Conservation (phyloP, 306 rosid genomes). For the Heteromeles arbutifolia region DNA sequence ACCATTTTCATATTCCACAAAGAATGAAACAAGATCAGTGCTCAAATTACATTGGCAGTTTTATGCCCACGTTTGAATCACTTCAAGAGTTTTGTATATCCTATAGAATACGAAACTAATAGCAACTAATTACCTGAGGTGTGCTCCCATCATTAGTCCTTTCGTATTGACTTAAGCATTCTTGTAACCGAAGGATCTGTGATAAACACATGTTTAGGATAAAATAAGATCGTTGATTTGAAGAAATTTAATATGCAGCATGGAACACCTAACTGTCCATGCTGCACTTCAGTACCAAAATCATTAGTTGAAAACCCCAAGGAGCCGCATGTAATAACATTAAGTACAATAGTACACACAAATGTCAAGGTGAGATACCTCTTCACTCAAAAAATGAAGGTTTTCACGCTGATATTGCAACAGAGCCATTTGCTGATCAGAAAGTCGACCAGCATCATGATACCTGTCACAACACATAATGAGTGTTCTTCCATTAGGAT, state of each 20-base stretch:
- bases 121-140: slow-evolving; percentile 62
- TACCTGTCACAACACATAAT: slow-evolving; percentile 40
- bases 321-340: neutral
- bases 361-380: slow-evolving; percentile 44
- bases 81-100: neutral
- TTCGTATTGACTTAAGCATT: slow-evolving; percentile 82
- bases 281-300: neutral
- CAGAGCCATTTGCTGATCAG: slow-evolving; percentile 99
- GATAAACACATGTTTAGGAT: neutral
- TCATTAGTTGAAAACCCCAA: neutral
- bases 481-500: slow-evolving; percentile 3
- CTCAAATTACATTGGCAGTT: neutral
- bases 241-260: neutral
- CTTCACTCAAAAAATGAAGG: slow-evolving; percentile 96
- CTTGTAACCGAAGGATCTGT: slow-evolving; percentile 93
- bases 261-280: neutral
- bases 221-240: neutral
- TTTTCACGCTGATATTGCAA: slow-evolving; percentile 98
- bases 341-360: neutral
- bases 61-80: neutral
- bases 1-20: neutral
- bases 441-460: slow-evolving; percentile 81
- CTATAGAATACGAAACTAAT: neutral
- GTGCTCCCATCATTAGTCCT: slow-evolving; percentile 80
- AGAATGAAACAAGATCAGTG: neutral